phyloP scores from a whole-genome alignment of 352 stramenopile genomes.

The Phytopythium vexans region DNA sequence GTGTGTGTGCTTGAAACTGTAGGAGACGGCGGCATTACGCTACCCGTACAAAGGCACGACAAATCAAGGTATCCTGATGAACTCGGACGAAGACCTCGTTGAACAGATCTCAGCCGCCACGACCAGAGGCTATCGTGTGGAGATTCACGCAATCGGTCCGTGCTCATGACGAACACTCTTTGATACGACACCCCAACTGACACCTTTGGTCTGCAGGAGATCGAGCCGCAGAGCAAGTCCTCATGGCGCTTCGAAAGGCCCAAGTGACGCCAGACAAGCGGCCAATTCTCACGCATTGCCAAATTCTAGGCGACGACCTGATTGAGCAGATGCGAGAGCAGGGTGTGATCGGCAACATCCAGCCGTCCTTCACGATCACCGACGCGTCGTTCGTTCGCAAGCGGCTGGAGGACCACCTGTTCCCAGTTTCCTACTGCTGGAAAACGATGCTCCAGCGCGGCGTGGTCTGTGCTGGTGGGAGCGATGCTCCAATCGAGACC shows the following conservation, averaged over 20 bases:
- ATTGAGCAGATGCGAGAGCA: conserved; percentile 66
- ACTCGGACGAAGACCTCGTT: conserved; percentile 58
- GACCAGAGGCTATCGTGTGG: conserved; percentile 63
- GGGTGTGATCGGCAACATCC: conserved; percentile 85
- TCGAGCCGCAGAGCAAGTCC: conserved; percentile 67
- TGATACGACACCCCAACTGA: not conserved
- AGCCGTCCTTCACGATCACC: conserved; percentile 87
- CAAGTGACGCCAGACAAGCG: conserved; percentile 42
- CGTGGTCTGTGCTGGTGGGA: conserved; percentile 78
- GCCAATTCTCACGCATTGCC: conserved; percentile 89
- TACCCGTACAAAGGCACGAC: conserved; percentile 56
- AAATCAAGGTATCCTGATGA: conserved; percentile 83
- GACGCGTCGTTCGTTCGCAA: conserved; percentile 81
- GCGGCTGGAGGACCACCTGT: conserved; percentile 49
- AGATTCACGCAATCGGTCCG: conserved; percentile 88
- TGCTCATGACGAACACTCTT: conserved; percentile 5
- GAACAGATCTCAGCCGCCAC: conserved; percentile 62
- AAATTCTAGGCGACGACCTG: conserved; percentile 77
- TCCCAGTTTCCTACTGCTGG: conserved; percentile 82
- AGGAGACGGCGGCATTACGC: conserved; percentile 85
- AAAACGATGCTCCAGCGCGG: conserved; percentile 75
- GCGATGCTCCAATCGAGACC: conserved; percentile 84
- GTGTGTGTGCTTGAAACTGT: not conserved
- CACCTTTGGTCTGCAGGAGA: conserved; percentile 33
- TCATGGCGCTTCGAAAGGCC: conserved; percentile 58